phyloP scores from a whole-genome alignment of 768 basidiomycete species.

The Coprinopsis marcescibilis region DNA sequence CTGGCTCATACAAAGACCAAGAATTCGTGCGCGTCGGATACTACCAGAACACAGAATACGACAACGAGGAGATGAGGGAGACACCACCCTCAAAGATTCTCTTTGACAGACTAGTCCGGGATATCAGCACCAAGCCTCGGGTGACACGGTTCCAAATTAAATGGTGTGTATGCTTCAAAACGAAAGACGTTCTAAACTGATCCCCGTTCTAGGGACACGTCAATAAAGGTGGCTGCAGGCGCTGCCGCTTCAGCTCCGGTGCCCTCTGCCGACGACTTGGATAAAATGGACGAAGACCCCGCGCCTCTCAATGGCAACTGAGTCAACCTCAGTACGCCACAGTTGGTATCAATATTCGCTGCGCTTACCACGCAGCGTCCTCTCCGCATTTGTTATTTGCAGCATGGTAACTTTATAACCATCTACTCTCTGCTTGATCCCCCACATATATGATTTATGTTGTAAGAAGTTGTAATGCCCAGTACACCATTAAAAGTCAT shows the following conservation, averaged over 20 bases:
- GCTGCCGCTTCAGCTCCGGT: conserved; percentile 70
- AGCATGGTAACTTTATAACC: background rate
- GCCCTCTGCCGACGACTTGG: conserved; percentile 66
- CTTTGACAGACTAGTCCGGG: conserved; percentile 78
- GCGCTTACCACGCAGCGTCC: no score
- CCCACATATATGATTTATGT: conserved; percentile 1
- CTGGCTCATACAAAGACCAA: conserved; percentile 92
- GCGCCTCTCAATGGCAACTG: background rate
- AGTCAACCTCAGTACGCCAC: background rate
- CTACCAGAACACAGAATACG: conserved; percentile 99
- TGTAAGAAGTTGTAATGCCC: background rate
- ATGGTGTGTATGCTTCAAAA: conserved; percentile 51
- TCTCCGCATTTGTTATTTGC: no score
- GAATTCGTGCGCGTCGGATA: conserved; percentile 99
- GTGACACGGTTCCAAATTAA: conserved; percentile 92
- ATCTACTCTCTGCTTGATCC: background rate
- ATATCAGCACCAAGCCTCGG: conserved; percentile 86
- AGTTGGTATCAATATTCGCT: no score
- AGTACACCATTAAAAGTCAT: conserved; percentile 26
- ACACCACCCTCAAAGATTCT: conserved; percentile 60
- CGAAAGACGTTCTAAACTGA: no score
- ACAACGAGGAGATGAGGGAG: conserved; percentile 87
- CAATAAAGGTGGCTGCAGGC: conserved; percentile 45
- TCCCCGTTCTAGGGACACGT: conserved; percentile 50
- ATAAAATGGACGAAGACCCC: conserved; percentile 25